Evolutionary conservation across 345 rosid species (phyloP).

Genomic region (Orychophragmus violaceus): DNA sequence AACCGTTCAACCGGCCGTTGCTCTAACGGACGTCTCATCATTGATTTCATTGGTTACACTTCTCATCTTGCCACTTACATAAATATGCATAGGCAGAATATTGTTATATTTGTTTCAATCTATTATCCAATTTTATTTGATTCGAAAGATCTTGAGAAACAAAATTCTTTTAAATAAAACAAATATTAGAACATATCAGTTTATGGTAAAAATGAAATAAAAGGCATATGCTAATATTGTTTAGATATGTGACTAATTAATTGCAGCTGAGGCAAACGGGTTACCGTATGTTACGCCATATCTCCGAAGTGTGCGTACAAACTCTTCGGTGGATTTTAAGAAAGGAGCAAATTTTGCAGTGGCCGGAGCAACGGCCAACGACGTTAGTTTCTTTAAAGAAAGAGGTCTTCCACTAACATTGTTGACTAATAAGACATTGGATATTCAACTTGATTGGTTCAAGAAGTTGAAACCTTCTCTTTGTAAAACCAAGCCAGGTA

Average conservation of each 20-base stretch:
- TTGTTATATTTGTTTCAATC: not conserved
- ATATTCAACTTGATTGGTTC: constrained; percentile 3
- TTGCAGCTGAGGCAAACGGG: constrained; percentile 1
- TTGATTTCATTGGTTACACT: constrained; percentile 52
- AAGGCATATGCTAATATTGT: too few species aligned
- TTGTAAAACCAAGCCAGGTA: not conserved
- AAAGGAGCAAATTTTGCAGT: constrained; percentile 2
- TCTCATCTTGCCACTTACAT: not conserved
- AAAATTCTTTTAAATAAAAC: not conserved
- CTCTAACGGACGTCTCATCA: constrained; percentile 66
- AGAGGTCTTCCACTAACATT: not conserved
- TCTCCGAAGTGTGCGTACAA: not conserved
- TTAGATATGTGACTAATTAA: not conserved
- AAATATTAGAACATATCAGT: not conserved
- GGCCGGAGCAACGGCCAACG: not conserved
- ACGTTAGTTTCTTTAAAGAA: not conserved
- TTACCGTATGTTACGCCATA: not conserved
- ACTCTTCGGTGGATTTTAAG: not conserved
- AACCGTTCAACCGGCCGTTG: constrained; percentile 54
- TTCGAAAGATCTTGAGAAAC: not conserved
- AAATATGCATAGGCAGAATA: not conserved
- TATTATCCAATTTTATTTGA: not conserved
- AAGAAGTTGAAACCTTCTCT: not conserved
- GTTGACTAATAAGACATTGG: not conserved
- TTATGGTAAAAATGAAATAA: not conserved